phyloP scores from a whole-genome alignment of 139 green algal genomes.

The Asterochloris sp. region DNA sequence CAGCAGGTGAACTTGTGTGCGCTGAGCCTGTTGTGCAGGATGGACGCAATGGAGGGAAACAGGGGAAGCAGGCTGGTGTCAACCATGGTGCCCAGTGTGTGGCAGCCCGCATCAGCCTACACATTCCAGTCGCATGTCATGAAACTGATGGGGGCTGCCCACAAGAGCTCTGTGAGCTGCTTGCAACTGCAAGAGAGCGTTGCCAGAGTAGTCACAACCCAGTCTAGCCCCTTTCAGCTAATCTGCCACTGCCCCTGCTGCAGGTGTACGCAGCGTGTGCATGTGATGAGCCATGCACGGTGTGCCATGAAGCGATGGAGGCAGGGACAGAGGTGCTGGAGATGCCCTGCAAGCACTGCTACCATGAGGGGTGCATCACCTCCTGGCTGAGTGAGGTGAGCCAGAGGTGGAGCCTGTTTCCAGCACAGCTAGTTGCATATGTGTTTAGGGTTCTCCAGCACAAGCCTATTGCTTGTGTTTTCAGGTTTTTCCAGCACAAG shows the following conservation, averaged over 20 bases:
- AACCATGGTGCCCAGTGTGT: too few relatives aligned
- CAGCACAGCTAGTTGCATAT: not conserved
- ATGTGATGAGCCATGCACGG: conserved; percentile 20
- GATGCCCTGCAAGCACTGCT: conserved; percentile 33
- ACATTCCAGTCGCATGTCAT: too few relatives aligned
- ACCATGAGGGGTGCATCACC: conserved; percentile 31
- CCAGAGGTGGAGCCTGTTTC: not conserved
- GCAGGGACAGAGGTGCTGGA: conserved; percentile 16
- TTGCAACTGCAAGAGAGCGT: too few relatives aligned
- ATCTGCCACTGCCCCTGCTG: not conserved
- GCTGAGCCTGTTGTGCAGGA: too few relatives aligned
- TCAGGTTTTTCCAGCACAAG: not conserved
- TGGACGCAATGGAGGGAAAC: too few relatives aligned
- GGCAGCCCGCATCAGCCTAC: too few relatives aligned
- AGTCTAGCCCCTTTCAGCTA: not conserved
- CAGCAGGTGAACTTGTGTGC: too few relatives aligned
- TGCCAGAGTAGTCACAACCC: not conserved
- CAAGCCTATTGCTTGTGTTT: too few relatives aligned
- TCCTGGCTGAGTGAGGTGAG: conserved; percentile 27
- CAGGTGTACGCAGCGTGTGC: conserved; percentile 1
- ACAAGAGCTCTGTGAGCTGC: too few relatives aligned
- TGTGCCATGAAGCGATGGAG: conserved; percentile 21
- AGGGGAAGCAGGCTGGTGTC: too few relatives aligned
- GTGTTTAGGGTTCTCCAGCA: not conserved
- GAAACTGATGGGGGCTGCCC: too few relatives aligned